Percentiles rank a stretch among this genome's conserved stretches.
phyloP scores from a whole-genome alignment of 176 grass and related monocot genomes.

The Rhynchospora tenuis region DNA sequence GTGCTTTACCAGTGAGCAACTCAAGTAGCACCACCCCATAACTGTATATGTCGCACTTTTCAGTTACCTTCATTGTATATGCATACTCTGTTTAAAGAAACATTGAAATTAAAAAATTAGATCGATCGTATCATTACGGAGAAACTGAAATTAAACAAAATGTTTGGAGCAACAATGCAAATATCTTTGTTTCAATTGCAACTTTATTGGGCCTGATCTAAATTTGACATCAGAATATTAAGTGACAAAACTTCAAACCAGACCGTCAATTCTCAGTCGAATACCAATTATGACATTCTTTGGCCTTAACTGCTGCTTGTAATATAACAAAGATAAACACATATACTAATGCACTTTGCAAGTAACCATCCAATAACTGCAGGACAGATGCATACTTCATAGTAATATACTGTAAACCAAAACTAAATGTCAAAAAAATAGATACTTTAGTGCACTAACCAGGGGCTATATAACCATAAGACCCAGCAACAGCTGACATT shows the following conservation, averaged over 20 bases:
- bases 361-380: not conserved
- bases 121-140: not conserved
- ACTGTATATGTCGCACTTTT: conserved; percentile 92
- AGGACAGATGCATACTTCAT: not conserved
- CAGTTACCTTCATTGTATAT: conserved; percentile 99
- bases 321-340: not conserved
- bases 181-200: not conserved
- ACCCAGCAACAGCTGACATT: conserved; percentile 98
- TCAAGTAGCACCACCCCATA: conserved; percentile 90
- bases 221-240: not conserved
- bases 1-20: conserved; percentile 76
- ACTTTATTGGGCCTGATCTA: not conserved
- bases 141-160: not conserved
- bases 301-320: not conserved
- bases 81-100: conserved; percentile 72
- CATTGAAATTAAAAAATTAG: conserved; percentile 8
- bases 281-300: not conserved
- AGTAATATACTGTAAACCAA: conserved; percentile 5
- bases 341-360: not conserved
- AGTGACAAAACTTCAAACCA: not conserved
- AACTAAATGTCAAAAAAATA: not conserved
- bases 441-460: conserved; percentile 41
- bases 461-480: conserved; percentile 97
- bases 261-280: not conserved
- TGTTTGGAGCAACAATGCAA: not conserved